Base-by-base conservation (phyloP, 1,284 basidiomycete genomes). In the Ceratobasidium theobromae region DNA sequence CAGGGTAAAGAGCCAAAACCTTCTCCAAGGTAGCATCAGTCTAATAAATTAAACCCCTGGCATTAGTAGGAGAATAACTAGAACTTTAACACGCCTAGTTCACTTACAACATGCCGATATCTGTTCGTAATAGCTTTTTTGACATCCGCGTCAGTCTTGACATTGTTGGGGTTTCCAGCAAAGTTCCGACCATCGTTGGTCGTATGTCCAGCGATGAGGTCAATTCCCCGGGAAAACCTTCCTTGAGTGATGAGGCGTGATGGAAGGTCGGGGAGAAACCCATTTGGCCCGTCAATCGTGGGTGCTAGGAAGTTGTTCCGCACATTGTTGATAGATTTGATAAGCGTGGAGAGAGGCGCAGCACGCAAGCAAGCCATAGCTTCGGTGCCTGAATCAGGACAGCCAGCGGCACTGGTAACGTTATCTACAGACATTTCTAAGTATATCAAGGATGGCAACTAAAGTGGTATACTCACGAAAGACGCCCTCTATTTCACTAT, bases 131-230 rank as follows among this genome's bases (percentile, higher is more conserved):
- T 75, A 9, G 75, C 70, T n/a, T 70, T 70, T 14, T 76, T 73
- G 12, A 80, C 73, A 68, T 81, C 78, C 5, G 75, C 77, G 16
- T 79, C 78, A 0, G 77, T 79, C 2, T 75, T 70, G 52, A 80
- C 78, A 11, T 78, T 74, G 3, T 72, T 71, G 0, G 79, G 79
- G 18, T 71, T 73, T 8, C 79, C 79, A 30, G 74, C 78, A 65
- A 81, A 81, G 3, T 77, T 79, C 27, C 71, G 65, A 8, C 79
- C 79, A 58, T 81, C 79, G 18, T 78, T 78, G 0, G 78, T 78
- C 67, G 78, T 80, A 67, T 81, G 79, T 1, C 80, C 80, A 25
- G 77, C 80, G 4, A 78, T 72, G 67, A 79, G 78, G 4, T 80
- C 78, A 1, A 81, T 77, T 2, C 72, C 67, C 8, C 41, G 55